A percentile compares a stretch with the other conserved stretches of the same genome.
These are phyloP conservation scores for Hypoxylon sp. DNA, from an alignment of 2,329 filamentous ascomycete genomes.

Conservation along the genomic window DNA sequence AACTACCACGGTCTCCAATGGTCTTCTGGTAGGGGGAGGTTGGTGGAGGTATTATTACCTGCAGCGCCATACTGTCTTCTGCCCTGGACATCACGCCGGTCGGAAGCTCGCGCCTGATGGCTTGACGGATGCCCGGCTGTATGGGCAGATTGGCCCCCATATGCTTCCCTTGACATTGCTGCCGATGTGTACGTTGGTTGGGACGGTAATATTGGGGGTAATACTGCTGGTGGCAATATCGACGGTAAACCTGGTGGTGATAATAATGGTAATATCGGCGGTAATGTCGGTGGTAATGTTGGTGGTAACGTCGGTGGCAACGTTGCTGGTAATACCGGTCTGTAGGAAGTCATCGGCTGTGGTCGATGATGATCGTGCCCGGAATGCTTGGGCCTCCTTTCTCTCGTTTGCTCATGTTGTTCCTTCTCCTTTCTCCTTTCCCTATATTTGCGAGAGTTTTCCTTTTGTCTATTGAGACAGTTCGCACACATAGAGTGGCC, in stretches of 20 bases:
- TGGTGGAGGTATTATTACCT: neutral
- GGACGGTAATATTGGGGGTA: no score
- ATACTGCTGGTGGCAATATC: no score
- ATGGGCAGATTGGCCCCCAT: neutral
- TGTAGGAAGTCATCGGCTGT: no score
- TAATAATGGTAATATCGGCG: no score
- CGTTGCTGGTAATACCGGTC: no score
- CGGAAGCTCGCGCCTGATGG: neutral
- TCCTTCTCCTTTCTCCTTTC: neutral
- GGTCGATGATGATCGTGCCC: no score
- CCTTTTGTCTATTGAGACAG: neutral
- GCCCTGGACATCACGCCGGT: neutral
- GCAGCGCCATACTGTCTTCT: neutral
- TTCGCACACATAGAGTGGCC: neutral
- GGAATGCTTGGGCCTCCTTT: neutral
- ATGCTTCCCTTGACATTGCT: neutral
- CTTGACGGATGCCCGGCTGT: neutral
- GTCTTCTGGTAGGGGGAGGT: neutral
- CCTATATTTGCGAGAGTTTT: no score
- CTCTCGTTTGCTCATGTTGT: neutral
- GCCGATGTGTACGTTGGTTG: neutral
- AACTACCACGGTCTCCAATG: neutral
- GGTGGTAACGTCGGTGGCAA: no score
- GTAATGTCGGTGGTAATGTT: no score
- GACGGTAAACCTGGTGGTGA: no score